Evolutionary conservation across 345 rosid genomes (phyloP).

Genomic region (Salix purpurea): DNA sequence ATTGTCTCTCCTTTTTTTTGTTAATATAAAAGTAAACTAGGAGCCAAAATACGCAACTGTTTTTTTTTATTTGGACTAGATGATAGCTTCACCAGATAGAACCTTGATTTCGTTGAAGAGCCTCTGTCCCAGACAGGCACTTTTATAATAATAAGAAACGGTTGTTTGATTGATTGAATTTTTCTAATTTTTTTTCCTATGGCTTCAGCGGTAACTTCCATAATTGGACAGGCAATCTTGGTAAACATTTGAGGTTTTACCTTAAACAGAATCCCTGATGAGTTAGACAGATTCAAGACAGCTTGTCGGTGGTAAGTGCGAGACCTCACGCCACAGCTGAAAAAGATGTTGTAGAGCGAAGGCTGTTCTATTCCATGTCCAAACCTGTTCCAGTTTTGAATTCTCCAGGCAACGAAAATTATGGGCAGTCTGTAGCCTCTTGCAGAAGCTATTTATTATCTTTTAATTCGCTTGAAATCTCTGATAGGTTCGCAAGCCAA

Average conservation of each 20-base stretch:
- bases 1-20: not conserved
- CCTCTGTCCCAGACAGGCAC: too few species aligned
- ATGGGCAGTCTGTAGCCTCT: constrained; percentile 17
- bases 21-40: too few species aligned
- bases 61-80: not conserved
- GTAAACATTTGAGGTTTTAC: constrained; percentile 44
- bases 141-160: too few species aligned
- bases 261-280: constrained; percentile 45
- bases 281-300: constrained; percentile 45
- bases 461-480: constrained; percentile 15
- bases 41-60: not conserved
- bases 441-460: constrained; percentile 8
- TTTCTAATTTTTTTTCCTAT: not conserved
- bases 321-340: constrained; percentile 20
- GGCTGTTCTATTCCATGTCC: constrained; percentile 32
- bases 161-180: not conserved
- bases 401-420: constrained; percentile 13
- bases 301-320: constrained; percentile 28
- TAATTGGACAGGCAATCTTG: constrained; percentile 41
- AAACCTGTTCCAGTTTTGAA: constrained; percentile 29
- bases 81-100: not conserved
- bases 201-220: not conserved
- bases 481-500: not conserved
- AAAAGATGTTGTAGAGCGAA: constrained; percentile 21
- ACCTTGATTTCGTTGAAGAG: too few species aligned